Evolutionary conservation across 805 yeast genomes (phyloP), one percentile per base, ranked within the genome.

Genomic region (Starmera quercuum): DNA sequence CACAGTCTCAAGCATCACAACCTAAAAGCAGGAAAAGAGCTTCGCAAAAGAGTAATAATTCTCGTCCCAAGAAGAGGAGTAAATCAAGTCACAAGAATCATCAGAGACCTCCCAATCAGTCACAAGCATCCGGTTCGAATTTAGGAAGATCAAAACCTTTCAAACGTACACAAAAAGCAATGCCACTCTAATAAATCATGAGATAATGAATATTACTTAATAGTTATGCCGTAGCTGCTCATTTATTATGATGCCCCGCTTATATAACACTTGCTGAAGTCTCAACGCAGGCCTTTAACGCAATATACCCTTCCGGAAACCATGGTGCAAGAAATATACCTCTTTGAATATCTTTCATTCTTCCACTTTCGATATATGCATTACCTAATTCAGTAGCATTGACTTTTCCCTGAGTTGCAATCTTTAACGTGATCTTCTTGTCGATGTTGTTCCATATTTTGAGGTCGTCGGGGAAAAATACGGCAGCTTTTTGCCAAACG

Each of bases 401-500:
- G 14, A 75, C 63, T 37, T 66, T 67, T 7, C 71, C 64, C 29
- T 66, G 73, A 9, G 67, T 50, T 3, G 86, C 80, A 8, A 84
- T 66, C 32, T 72, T 63, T 28, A 80, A 56, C 0, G 87, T 77
- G 50, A 78, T 68, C 32, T 60, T 62, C 18, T 58, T 53, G 49
- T 74, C 72, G 25, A 88, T 55, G n/a, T 70, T 60, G 20, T 61
- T 64, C 97, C 97, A 90, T 5, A 83, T 68, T 12, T 61, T 59
- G 37, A 65, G 64, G 44, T 80, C 83, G 25, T 71, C 67, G 1
- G 97, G 97, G 61, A 83, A 81, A 46, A 83, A 59, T 40, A 81
- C 61, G 1, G 90, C 86, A 9, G 76, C 68, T 45, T 79, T 71
- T 51, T 81, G 83, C 83, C 90, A 81, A 3, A 64, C 49, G n/a